Conservation (phyloP, 2,329 filamentous ascomycete species). For the Trichophyton simii region DNA sequence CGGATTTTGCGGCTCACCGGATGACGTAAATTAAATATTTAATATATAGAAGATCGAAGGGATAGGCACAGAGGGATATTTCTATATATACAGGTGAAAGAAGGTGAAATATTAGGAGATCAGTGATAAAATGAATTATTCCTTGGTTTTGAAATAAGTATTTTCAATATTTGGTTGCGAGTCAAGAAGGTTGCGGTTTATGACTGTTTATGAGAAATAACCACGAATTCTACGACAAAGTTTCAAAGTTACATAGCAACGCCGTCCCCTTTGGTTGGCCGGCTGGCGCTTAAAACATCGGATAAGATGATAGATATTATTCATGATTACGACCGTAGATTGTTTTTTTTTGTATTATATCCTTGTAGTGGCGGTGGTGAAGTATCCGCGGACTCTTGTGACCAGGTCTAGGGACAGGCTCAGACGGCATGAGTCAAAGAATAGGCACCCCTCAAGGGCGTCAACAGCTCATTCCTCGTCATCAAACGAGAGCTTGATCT, state of each 20-base stretch:
- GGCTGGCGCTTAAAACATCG: neutral
- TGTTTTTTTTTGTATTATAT: neutral
- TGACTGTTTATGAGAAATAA: conserved; percentile 1
- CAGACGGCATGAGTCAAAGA: neutral
- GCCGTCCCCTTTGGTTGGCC: neutral
- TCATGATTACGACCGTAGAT: neutral
- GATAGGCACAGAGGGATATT: neutral
- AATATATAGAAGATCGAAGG: neutral
- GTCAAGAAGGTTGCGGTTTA: neutral
- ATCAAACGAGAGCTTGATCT: conserved; percentile 36
- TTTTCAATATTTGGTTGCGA: neutral
- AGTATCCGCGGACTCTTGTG: neutral
- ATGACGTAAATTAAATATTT: neutral
- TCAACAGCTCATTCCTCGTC: conserved; percentile 17
- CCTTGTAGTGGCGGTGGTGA: neutral
- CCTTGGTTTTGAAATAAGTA: neutral
- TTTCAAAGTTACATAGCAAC: neutral
- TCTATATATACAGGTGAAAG: neutral
- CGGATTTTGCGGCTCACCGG: neutral
- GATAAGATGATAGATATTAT: neutral
- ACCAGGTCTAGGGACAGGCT: neutral
- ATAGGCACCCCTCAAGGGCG: neutral
- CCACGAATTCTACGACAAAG: neutral
- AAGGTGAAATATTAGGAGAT: neutral
- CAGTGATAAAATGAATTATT: neutral